These are phyloP conservation scores for Byssochlamys sp. DNA, from an alignment of 2,329 filamentous ascomycete genomes.

Conservation along the genomic window DNA sequence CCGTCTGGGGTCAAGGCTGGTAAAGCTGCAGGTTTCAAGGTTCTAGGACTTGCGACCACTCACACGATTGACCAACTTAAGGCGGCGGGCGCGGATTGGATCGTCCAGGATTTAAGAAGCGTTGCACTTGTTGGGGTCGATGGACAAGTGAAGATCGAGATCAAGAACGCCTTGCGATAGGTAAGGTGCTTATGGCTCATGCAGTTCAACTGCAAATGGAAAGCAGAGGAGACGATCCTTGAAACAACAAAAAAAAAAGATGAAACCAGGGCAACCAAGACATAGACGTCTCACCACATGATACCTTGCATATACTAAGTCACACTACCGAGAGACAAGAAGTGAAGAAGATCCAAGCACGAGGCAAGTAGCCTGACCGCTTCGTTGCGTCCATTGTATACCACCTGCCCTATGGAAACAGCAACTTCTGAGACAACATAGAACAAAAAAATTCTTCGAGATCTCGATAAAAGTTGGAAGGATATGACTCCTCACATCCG, in stretches of 20 bases:
- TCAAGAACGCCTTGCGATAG: constrained; percentile 48
- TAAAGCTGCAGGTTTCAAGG: constrained; percentile 75
- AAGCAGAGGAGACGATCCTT: neutral
- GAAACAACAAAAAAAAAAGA: neutral
- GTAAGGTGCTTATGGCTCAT: neutral
- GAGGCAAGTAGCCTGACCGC: neutral
- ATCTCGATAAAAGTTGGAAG: neutral
- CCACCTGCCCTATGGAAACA: neutral
- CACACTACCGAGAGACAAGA: neutral
- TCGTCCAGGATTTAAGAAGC: constrained; percentile 68
- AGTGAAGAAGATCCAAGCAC: neutral
- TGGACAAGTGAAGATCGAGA: constrained; percentile 57
- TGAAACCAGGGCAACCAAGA: neutral
- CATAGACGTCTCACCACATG: neutral
- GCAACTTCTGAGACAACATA: neutral
- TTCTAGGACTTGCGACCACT: constrained; percentile 75
- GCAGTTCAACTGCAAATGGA: neutral
- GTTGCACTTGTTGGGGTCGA: constrained; percentile 51
- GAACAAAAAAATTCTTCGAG: neutral
- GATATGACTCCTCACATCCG: neutral
- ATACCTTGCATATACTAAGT: constrained; percentile 2
- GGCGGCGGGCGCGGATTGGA: constrained; percentile 75
- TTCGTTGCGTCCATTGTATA: neutral
- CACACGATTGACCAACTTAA: constrained; percentile 64
- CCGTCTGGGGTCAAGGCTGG: constrained; percentile 75